Evolutionary conservation across 78 protist species (phyloP).

Genomic region (Bodo saltans): DNA sequence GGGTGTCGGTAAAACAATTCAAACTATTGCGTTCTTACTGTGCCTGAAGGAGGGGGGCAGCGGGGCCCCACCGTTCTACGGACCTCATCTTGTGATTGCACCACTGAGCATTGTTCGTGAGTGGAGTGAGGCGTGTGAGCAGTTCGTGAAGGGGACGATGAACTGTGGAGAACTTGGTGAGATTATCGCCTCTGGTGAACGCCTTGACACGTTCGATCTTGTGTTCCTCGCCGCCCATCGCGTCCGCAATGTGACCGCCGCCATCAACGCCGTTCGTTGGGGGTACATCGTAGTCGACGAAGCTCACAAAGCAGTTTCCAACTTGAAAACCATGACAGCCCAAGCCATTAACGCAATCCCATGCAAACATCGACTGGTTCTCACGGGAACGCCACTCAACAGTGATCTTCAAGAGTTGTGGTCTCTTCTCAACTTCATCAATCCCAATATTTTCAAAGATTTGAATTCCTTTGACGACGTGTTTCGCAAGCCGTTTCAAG

Average conservation of each 20-base stretch:
- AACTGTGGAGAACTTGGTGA: neutral
- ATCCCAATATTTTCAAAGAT: constrained; percentile 74
- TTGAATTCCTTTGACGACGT: constrained; percentile 55
- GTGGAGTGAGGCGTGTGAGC: constrained; percentile 54
- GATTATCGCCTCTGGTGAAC: neutral
- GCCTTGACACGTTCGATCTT: neutral
- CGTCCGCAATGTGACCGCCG: too few species aligned
- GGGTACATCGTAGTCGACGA: constrained; percentile 93
- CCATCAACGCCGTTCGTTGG: too few species aligned
- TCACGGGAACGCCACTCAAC: constrained; percentile 94
- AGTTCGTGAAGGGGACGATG: too few species aligned
- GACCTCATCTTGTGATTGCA: constrained; percentile 58
- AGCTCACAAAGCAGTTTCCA: constrained; percentile 90
- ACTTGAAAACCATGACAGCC: constrained; percentile 52
- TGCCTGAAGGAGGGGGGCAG: constrained; percentile 55
- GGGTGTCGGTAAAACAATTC: constrained; percentile 98
- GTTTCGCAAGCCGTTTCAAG: constrained; percentile 53
- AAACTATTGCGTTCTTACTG: constrained; percentile 71
- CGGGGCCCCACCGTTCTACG: constrained; percentile 38
- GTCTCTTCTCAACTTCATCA: constrained; percentile 89
- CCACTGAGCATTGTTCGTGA: constrained; percentile 57
- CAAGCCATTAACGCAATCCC: constrained; percentile 58
- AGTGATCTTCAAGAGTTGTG: constrained; percentile 76
- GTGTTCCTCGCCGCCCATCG: constrained; percentile 17
- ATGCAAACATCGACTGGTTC: constrained; percentile 83